phyloP scores from a whole-genome alignment of 768 basidiomycete genomes.

The Baorangia bicolor region DNA sequence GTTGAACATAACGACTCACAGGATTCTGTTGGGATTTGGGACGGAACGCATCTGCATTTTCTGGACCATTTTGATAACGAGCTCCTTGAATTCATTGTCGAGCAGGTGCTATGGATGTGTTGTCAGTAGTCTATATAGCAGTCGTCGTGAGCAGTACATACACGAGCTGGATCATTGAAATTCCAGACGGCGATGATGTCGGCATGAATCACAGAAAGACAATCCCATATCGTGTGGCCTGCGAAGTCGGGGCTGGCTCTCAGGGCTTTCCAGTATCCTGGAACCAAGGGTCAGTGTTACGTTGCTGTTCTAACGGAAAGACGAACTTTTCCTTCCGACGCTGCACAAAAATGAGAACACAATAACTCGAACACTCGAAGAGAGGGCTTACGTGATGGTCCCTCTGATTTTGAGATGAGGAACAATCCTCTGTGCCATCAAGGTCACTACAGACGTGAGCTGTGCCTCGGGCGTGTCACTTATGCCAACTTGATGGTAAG shows the following conservation, averaged over 20 bases:
- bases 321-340: not conserved
- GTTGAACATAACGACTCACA: no score
- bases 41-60: no score
- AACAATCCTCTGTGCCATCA: not conserved
- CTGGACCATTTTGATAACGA: no score
- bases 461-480: not conserved
- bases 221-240: no score
- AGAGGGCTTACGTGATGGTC: not conserved
- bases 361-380: not conserved
- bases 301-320: not conserved
- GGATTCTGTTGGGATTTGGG: no score
- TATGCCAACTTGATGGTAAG: not conserved
- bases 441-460: not conserved
- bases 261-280: conserved; percentile 1
- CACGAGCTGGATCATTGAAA: no score
- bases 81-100: not conserved
- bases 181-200: no score
- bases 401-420: not conserved
- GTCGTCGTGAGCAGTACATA: not conserved
- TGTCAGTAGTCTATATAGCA: not conserved
- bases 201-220: no score
- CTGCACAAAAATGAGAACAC: no score
- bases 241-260: no score
- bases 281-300: not conserved
- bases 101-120: not conserved